Evolutionary conservation across 148 eudicot species (phyloP), one percentile per base, ranked within the genome.

Genomic region (Pharnaceum exiguum): DNA sequence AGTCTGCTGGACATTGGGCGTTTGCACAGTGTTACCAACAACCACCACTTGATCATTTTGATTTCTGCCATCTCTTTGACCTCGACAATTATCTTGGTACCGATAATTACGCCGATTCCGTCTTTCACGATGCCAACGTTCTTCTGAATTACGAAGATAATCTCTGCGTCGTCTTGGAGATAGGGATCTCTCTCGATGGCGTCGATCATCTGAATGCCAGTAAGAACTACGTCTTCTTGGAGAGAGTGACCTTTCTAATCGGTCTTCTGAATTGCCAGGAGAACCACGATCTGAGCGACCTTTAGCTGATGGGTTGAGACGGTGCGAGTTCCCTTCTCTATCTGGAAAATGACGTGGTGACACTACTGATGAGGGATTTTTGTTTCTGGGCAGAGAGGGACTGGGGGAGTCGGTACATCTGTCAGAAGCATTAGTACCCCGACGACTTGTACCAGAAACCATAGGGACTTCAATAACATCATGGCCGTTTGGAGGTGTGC

Each of bases 1-100:
- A 55, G 43, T 68, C 59, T 61, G 76, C 57, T 68, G 78, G 53
- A 28, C 66, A 72, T 56, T 59, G 45, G 52, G 74, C n/a, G 49
- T 45, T 48, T 75, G 70, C 73, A 55, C 55, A 27, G 47, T 54
- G 36, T 59, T 51, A 51, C 63, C 60, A 33, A 63, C 36, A n/a
- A 40, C 45, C 26, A 39, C 62, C 45, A 46, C 43, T 40, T 61
- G 55, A 49, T 60, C 55, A 55, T 60, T 58, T 40, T 66, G 79
- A 12, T 51, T 66, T 15, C 66, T 44, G 37, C 28, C 44, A 59
- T 63, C 77, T 53, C 67, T 73, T 17, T 35, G 58, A 42, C 61
- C 69, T 58, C 64, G 45, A 27, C 76, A 48, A 57, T 70, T 67
- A 57, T 67, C 76, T 31, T 43, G 69, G 44, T 71, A 61, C 47